A percentile compares a stretch with the other conserved stretches of the same genome.
phyloP scores from a whole-genome alignment of 176 grass and related monocot genomes.

The Eragrostis curvula region DNA sequence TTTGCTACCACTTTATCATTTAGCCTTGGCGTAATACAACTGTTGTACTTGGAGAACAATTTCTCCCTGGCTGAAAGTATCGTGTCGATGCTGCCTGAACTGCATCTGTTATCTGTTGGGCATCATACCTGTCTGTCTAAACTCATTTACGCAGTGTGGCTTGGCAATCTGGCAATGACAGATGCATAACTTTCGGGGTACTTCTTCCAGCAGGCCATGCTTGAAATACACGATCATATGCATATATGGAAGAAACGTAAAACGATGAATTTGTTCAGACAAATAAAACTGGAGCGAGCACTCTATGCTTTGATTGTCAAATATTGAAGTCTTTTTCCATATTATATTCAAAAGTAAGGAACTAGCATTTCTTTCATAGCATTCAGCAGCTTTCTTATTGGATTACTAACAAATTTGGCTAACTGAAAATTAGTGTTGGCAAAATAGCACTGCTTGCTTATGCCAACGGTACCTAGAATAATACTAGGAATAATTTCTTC shows the following conservation, averaged over 20 bases:
- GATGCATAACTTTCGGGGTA: neutral
- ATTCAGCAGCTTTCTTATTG: neutral
- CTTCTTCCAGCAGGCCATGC: constrained; percentile 66
- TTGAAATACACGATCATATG: constrained; percentile 97
- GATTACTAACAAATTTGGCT: neutral
- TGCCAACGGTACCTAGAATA: constrained; percentile 12
- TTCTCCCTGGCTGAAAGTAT: neutral
- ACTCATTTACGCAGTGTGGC: neutral
- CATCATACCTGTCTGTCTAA: neutral
- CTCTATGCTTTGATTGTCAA: constrained; percentile 83
- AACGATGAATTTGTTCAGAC: constrained; percentile 43
- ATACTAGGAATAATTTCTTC: neutral
- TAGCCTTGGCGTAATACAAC: neutral
- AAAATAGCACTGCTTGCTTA: neutral
- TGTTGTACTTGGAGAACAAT: neutral
- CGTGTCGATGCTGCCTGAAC: neutral
- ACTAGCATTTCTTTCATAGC: neutral
- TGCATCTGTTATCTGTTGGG: neutral
- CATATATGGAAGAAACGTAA: constrained; percentile 80
- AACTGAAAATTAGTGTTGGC: neutral
- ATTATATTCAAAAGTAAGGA: neutral
- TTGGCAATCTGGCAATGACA: constrained; percentile 17
- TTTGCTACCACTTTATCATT: neutral
- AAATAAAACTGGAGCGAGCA: constrained; percentile 81
- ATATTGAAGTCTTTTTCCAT: neutral